A percentile compares a stretch with the other conserved stretches of the same genome.
These are phyloP conservation scores for Colletotrichum trifolii DNA, from an alignment of 2,329 filamentous ascomycete genomes.

Conservation along the genomic window DNA sequence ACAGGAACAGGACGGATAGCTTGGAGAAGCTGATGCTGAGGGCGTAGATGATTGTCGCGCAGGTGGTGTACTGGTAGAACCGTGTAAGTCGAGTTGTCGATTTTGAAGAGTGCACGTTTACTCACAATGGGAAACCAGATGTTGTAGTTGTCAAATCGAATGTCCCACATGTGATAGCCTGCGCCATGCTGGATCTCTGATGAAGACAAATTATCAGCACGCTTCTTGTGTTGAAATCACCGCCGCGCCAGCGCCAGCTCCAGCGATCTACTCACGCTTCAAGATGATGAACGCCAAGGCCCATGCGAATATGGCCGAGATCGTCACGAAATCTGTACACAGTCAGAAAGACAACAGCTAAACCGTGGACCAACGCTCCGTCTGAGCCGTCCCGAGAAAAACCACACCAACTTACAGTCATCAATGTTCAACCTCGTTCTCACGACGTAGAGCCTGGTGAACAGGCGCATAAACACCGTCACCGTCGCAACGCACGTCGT, in stretches of 20 bases:
- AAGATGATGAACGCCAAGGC: conserved; percentile 40
- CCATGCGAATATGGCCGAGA: conserved; percentile 40
- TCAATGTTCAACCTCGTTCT: conserved; percentile 42
- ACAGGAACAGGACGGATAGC: conserved; percentile 29
- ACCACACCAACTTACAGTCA: conserved; percentile 40
- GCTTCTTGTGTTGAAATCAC: not conserved
- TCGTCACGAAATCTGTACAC: conserved; percentile 38
- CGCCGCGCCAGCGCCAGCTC: not conserved
- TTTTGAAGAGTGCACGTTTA: not conserved
- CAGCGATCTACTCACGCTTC: conserved; percentile 36
- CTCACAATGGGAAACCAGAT: conserved; percentile 1
- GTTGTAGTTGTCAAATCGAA: conserved; percentile 22
- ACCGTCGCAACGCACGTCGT: conserved; percentile 40
- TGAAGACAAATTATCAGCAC: not conserved
- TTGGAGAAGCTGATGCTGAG: conserved; percentile 30
- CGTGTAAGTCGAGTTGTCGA: too few relatives aligned
- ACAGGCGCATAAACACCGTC: conserved; percentile 40
- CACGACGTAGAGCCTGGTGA: conserved; percentile 44
- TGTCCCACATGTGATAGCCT: conserved; percentile 44
- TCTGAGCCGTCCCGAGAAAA: not conserved
- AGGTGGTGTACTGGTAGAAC: not conserved
- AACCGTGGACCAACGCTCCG: too few relatives aligned
- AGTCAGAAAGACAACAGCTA: not conserved
- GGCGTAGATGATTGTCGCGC: conserved; percentile 17
- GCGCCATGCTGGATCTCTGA: conserved; percentile 43